These are phyloP conservation scores for Epichloe glyceriae DNA, from an alignment of 2,329 filamentous ascomycete genomes.

Conservation along the genomic window DNA sequence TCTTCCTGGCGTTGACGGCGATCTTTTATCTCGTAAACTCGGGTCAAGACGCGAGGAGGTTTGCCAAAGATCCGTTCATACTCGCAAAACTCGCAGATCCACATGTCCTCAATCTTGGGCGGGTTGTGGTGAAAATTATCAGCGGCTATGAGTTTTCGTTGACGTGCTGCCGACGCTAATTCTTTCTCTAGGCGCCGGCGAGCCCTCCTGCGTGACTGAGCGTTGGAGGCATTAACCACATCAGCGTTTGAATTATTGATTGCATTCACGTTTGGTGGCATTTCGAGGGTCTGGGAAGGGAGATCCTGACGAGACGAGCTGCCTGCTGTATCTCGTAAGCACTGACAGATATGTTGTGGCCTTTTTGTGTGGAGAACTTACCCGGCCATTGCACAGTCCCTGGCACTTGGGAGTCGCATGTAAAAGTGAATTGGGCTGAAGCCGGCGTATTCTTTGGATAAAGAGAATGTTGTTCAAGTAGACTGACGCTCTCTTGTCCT, in stretches of 20 bases:
- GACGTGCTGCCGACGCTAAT: constrained; percentile 60
- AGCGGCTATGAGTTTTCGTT: constrained; percentile 65
- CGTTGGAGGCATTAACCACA: constrained; percentile 16
- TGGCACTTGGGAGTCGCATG: constrained; percentile 79
- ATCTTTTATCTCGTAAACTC: constrained; percentile 90
- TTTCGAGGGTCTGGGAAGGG: constrained; percentile 8
- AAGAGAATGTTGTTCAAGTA: constrained; percentile 55
- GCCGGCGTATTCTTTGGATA: constrained; percentile 49
- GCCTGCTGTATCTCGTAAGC: neutral
- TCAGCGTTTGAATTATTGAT: constrained; percentile 7
- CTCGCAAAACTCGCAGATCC: constrained; percentile 97
- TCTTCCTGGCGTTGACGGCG: constrained; percentile 69
- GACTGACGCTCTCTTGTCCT: constrained; percentile 67
- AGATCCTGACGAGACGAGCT: constrained; percentile 11
- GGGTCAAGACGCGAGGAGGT: constrained; percentile 71
- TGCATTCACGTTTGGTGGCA: constrained; percentile 7
- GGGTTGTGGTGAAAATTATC: constrained; percentile 66
- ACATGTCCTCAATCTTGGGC: constrained; percentile 58
- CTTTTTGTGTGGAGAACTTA: constrained; percentile 11
- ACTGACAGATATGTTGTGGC: neutral
- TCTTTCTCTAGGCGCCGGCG: constrained; percentile 57
- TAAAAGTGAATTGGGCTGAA: constrained; percentile 91
- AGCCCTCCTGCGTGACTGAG: constrained; percentile 37
- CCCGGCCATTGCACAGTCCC: constrained; percentile 67
- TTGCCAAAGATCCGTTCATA: constrained; percentile 92